Percentiles rank a stretch among this genome's conserved stretches.
Conservation (phyloP, 1,139 yeast species). For the Yamadazyma epiphylla region DNA sequence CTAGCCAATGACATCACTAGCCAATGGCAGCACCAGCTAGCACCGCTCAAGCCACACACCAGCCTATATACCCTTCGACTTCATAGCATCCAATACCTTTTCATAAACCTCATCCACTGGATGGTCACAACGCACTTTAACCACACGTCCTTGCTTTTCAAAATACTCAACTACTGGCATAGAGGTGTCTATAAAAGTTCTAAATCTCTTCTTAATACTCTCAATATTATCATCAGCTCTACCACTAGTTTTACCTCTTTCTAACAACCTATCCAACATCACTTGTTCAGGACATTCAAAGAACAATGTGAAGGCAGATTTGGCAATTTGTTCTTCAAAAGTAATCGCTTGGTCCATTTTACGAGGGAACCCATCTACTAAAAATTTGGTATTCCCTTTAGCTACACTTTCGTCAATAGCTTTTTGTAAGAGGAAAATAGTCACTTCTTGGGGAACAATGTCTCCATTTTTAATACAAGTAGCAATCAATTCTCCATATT, state of each 20-base stretch:
- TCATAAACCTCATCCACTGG: slow-evolving; percentile 74
- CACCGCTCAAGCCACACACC: too few species aligned
- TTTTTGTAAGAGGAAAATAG: slow-evolving; percentile 75
- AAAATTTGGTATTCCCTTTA: slow-evolving; percentile 56
- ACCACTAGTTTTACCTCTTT: slow-evolving; percentile 94
- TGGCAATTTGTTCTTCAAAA: slow-evolving; percentile 79
- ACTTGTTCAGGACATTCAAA: slow-evolving; percentile 92
- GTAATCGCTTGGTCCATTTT: slow-evolving; percentile 97
- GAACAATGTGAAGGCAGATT: slow-evolving; percentile 75
- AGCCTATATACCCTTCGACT: slow-evolving; percentile 29
- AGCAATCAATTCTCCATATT: slow-evolving; percentile 82
- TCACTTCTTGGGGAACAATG: slow-evolving; percentile 95
- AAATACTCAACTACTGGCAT: slow-evolving; percentile 93
- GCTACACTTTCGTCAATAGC: slow-evolving; percentile 60
- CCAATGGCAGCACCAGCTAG: too few species aligned
- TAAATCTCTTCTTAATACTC: slow-evolving; percentile 84
- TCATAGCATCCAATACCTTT: slow-evolving; percentile 66
- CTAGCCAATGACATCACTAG: too few species aligned
- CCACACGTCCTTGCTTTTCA: slow-evolving; percentile 71
- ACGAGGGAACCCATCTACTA: slow-evolving; percentile 96
- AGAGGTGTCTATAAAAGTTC: slow-evolving; percentile 80
- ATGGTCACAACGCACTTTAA: slow-evolving; percentile 73
- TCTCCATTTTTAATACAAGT: slow-evolving; percentile 80
- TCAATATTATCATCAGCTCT: slow-evolving; percentile 91
- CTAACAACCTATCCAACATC: slow-evolving; percentile 80